phyloP scores from a whole-genome alignment of 2,329 filamentous ascomycete species.

The Hawksworthiomyces lignivorus region DNA sequence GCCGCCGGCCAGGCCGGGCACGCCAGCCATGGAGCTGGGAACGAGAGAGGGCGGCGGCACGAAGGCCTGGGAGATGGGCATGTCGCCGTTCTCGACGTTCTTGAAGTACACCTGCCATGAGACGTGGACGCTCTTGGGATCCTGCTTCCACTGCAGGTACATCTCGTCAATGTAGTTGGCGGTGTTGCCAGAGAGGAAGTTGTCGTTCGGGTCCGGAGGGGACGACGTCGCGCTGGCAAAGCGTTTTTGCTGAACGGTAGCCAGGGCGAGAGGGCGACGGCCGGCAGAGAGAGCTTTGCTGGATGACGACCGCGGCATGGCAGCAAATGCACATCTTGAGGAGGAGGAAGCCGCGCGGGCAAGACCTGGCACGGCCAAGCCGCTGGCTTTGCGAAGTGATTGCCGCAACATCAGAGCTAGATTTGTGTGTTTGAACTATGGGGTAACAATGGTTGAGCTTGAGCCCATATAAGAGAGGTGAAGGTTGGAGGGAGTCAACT shows the following conservation, averaged over 20 bases:
- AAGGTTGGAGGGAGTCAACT: too few relatives aligned
- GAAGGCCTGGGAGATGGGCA: slow-evolving; percentile 96
- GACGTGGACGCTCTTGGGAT: slow-evolving; percentile 87
- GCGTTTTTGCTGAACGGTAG: slow-evolving; percentile 33
- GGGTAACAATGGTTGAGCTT: too few relatives aligned
- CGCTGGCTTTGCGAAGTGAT: slow-evolving; percentile 14
- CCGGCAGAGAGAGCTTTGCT: slow-evolving; percentile 28
- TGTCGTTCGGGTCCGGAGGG: slow-evolving; percentile 77
- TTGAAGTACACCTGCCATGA: slow-evolving; percentile 99
- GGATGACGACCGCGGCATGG: slow-evolving; percentile 5
- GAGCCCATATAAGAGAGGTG: too few relatives aligned
- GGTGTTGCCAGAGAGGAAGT: slow-evolving; percentile 91
- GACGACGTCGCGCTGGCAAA: slow-evolving; percentile 48
- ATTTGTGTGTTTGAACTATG: too few relatives aligned
- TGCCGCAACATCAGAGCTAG: slow-evolving; percentile 11
- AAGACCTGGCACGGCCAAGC: slow-evolving; percentile 8
- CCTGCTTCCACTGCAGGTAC: slow-evolving; percentile 96
- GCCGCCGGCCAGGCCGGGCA: slow-evolving; percentile 59
- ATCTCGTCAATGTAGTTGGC: slow-evolving; percentile 99
- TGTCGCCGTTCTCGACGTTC: slow-evolving; percentile 97
- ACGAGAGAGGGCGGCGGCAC: slow-evolving; percentile 90
- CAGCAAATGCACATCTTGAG: slow-evolving; percentile 6
- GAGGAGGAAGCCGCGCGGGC: slow-evolving; percentile 9
- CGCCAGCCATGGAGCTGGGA: slow-evolving; percentile 69
- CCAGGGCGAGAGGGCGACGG: slow-evolving; percentile 43